phyloP scores from a whole-genome alignment of 441 rosid species.

The Syzygium syzygioides region DNA sequence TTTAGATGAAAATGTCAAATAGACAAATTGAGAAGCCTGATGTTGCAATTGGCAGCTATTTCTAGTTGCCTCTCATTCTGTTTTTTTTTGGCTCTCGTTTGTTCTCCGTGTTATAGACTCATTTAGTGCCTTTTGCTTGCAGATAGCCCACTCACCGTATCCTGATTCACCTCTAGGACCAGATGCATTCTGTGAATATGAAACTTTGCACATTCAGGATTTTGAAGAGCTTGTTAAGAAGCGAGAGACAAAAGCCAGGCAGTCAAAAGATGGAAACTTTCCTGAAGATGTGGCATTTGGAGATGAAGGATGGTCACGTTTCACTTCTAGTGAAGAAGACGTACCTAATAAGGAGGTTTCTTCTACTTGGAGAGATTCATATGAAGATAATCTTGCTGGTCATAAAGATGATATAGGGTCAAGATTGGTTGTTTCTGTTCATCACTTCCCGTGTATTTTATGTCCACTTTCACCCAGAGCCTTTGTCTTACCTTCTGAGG shows the following conservation, averaged over 20 bases:
- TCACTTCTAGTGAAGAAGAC: constrained; percentile 45
- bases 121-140: constrained; percentile 15
- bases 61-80: neutral
- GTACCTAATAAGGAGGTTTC: constrained; percentile 31
- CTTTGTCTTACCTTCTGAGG: constrained; percentile 93
- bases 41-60: neutral
- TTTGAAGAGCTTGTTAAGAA: constrained; percentile 73
- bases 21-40: neutral
- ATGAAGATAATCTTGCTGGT: constrained; percentile 22
- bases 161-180: constrained; percentile 93
- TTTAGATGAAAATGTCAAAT: neutral
- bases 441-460: constrained; percentile 81
- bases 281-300: constrained; percentile 22
- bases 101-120: neutral
- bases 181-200: constrained; percentile 84
- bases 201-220: constrained; percentile 87
- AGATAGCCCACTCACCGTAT: constrained; percentile 79
- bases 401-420: constrained; percentile 31
- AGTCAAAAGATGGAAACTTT: constrained; percentile 17
- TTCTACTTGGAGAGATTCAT: constrained; percentile 22
- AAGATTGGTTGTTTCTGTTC: constrained; percentile 59
- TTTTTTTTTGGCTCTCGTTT: neutral
- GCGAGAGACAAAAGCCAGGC: constrained; percentile 21
- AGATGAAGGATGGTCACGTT: constrained; percentile 60
- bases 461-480: constrained; percentile 85